Evolutionary conservation across 768 basidiomycete genomes (phyloP), one percentile per base, ranked within the genome.

Genomic region (Infundibulicybe gibba): DNA sequence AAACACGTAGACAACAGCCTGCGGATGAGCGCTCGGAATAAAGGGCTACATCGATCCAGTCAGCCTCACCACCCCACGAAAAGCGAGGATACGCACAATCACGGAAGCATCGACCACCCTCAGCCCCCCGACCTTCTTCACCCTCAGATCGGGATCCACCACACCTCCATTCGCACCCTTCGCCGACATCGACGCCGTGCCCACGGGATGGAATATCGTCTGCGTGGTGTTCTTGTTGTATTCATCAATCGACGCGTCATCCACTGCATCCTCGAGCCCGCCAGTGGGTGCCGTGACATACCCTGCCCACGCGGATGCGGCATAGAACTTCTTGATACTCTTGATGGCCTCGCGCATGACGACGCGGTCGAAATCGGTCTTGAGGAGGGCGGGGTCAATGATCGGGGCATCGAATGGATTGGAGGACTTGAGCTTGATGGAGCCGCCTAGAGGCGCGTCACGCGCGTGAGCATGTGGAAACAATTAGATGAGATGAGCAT

Each of bases 21-120:
- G 46, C 5, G 46, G 25, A 32, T 47, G 46, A n/a, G 25, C 40
- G 40, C 40, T 47, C 16, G 40, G 46, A 5, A 41, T 17, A 20
- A 32, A 47, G 16, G 46, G 46, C 46, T 47, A 10, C 6, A 5
- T 25, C 25, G 25, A 25, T 8, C 25, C 3, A 4, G 25, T 25
- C 8, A 25, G 25, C 25, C 25, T 4, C 25, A 25, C 4, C 25
- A 25, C 8, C 25, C 25, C 25, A 25, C 25, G 8, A 25, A 25
- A 25, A 25, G 8, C 25, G 4, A 25, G 25, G 25, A n/a, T 38
- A 41, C 53, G 39, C 38, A 52, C 49, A 20, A 50, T 20, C 2
- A 68, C 58, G 34, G 66, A 66, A 10, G 64, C 59, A 51, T 70
- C 68, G 5, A 71, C 61, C n/a, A 72, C 52, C 5, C 70, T 51